phyloP scores from a whole-genome alignment of 164 flowering plant species.

The grape (Vitis vinifera) region DNA sequence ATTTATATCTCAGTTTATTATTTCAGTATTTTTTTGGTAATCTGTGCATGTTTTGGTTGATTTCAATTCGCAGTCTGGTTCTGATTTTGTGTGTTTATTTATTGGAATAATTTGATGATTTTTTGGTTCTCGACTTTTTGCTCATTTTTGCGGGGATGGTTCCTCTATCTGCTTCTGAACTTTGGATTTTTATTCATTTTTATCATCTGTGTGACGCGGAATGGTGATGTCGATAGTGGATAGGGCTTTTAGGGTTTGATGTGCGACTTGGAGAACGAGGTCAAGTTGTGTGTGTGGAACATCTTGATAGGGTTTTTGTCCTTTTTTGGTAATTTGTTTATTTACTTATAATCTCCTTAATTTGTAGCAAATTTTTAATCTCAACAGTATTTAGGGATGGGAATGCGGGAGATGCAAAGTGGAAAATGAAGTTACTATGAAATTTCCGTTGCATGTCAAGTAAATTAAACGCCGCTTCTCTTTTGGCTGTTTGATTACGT shows the following conservation, averaged over 20 bases:
- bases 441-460: not conserved
- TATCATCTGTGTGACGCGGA: slow-evolving; percentile 1
- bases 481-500: not conserved
- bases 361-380: too few species aligned
- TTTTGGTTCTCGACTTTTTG: not conserved
- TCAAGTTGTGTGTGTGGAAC: too few species aligned
- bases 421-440: not conserved
- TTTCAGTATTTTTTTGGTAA: not conserved
- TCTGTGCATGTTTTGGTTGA: not conserved
- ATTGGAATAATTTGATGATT: not conserved
- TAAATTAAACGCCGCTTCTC: not conserved
- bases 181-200: not conserved
- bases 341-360: too few species aligned
- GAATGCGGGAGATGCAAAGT: not conserved
- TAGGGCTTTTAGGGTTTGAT: too few species aligned
- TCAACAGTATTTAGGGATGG: too few species aligned
- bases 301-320: too few species aligned
- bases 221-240: too few species aligned
- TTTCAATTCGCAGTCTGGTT: not conserved
- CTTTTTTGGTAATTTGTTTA: too few species aligned
- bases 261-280: too few species aligned
- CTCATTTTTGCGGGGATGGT: not conserved
- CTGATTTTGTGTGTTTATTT: slow-evolving; percentile 2
- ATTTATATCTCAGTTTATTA: not conserved
- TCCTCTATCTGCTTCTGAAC: not conserved